Conservation (phyloP, 2,329 filamentous ascomycete species). For the Chaetomiaceae sp. region DNA sequence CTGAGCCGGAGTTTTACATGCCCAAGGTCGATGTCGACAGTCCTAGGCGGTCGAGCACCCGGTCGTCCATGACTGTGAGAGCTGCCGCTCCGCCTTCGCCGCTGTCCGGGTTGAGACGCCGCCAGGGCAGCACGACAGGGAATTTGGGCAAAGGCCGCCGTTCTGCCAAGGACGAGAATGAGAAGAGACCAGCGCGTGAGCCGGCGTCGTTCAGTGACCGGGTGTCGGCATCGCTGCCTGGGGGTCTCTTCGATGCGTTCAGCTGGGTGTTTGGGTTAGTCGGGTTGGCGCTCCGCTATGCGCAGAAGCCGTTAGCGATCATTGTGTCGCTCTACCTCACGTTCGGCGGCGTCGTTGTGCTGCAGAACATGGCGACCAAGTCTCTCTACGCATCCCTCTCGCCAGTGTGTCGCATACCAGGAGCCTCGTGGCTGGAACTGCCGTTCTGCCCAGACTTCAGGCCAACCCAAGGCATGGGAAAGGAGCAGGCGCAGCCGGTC, state of each 20-base stretch:
- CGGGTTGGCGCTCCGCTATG: conserved; percentile 51
- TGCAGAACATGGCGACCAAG: conserved; percentile 55
- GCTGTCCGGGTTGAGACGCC: conserved; percentile 16
- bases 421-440: conserved; percentile 52
- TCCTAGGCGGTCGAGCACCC: conserved; percentile 16
- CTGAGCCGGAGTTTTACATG: conserved; percentile 50
- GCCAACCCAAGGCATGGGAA: conserved; percentile 16
- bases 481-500: conserved; percentile 31
- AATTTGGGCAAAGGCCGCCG: conserved; percentile 18
- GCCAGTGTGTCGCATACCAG: conserved; percentile 65
- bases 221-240: conserved; percentile 33
- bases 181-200: conserved; percentile 9
- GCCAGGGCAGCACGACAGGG: conserved; percentile 5
- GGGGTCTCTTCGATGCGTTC: conserved; percentile 34
- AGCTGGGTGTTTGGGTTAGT: conserved; percentile 52
- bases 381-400: conserved; percentile 57
- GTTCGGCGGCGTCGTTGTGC: conserved; percentile 51
- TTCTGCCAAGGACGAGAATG: background rate
- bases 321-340: conserved; percentile 56
- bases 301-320: conserved; percentile 59
- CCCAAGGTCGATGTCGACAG: conserved; percentile 40
- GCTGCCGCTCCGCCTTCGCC: conserved; percentile 8
- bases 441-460: conserved; percentile 51
- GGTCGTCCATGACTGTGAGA: conserved; percentile 12
- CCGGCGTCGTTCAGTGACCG: conserved; percentile 27